Evolutionary conservation across 2,329 filamentous ascomycete genomes (phyloP).

Genomic region (Curvularia lunata): DNA sequence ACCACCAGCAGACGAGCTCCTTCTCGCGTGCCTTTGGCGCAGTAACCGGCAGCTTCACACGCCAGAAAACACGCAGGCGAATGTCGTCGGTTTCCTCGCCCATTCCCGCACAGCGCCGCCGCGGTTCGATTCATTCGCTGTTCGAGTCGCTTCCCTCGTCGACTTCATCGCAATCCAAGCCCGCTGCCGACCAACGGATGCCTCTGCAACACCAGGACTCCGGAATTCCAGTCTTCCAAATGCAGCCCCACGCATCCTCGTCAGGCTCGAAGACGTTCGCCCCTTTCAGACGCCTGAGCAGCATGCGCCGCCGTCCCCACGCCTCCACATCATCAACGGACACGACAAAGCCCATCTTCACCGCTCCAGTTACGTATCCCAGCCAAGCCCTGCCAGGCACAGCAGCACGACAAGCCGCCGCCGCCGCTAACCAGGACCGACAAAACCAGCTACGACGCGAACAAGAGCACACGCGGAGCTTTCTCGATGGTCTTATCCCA

Average conservation of each 20-base stretch:
- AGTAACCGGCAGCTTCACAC: slow-evolving; percentile 39
- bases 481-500: slow-evolving; percentile 36
- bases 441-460: slow-evolving; percentile 37
- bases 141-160: slow-evolving; percentile 32
- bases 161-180: slow-evolving; percentile 23
- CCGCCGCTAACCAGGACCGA: slow-evolving; percentile 45
- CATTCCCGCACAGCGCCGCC: slow-evolving; percentile 30
- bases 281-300: slow-evolving; percentile 38
- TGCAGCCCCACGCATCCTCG: slow-evolving; percentile 16
- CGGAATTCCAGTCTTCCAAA: slow-evolving; percentile 31
- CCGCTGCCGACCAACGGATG: slow-evolving; percentile 29
- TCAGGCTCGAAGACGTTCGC: slow-evolving; percentile 32
- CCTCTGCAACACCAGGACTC: slow-evolving; percentile 46
- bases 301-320: slow-evolving; percentile 41
- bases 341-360: slow-evolving; percentile 17
- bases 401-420: slow-evolving; percentile 46
- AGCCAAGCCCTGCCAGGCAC: slow-evolving; percentile 28
- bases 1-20: slow-evolving; percentile 35
- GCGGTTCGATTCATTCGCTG: slow-evolving; percentile 39
- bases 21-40: slow-evolving; percentile 41
- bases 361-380: slow-evolving; percentile 30
- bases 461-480: slow-evolving; percentile 43
- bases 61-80: slow-evolving; percentile 43
- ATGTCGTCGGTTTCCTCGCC: slow-evolving; percentile 42
- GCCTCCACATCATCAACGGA: slow-evolving; percentile 38